Percentiles rank a stretch among this genome's conserved stretches.
These are phyloP conservation scores for Acanthamoeba lenticulata DNA, from an alignment of 208 protist species.

Conservation along the genomic window DNA sequence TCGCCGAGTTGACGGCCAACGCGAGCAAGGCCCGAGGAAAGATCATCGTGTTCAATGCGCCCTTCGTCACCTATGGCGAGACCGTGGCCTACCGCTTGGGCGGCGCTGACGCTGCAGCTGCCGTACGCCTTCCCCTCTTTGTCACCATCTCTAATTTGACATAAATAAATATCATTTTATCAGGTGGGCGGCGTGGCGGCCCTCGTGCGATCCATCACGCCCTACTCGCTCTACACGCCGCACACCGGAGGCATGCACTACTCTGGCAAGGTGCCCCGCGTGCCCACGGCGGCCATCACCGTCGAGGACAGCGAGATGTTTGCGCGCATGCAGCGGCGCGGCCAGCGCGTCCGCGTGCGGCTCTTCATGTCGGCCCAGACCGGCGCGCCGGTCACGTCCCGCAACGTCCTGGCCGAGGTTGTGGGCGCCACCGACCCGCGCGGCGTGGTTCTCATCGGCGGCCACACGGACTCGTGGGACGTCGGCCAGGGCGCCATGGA, in stretches of 20 bases:
- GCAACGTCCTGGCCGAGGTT: constrained; percentile 43
- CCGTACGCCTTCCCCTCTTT: neutral
- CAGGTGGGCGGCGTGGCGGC: neutral
- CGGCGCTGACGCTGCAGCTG: neutral
- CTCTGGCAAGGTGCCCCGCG: neutral
- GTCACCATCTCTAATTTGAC: no score
- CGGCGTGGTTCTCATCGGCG: constrained; percentile 25
- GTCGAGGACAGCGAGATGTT: constrained; percentile 48
- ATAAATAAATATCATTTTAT: no score
- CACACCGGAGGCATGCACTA: constrained; percentile 40
- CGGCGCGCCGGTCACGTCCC: neutral
- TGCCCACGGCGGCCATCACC: neutral
- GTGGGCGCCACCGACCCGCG: neutral
- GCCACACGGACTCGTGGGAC: constrained; percentile 55
- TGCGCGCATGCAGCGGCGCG: neutral
- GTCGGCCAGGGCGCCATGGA: neutral
- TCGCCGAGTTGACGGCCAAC: neutral
- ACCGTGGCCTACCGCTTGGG: neutral
- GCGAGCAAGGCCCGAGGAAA: constrained; percentile 21
- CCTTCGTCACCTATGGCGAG: constrained; percentile 27
- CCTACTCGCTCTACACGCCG: constrained; percentile 44
- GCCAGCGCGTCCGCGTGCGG: neutral
- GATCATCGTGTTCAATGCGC: constrained; percentile 52
- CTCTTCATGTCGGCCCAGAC: neutral
- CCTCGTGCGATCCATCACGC: constrained; percentile 8